Percentiles rank a stretch among this genome's conserved stretches.
Conservation (phyloP, 2,329 filamentous ascomycete genomes). For the Pseudopyrenochaeta lycopersici region DNA sequence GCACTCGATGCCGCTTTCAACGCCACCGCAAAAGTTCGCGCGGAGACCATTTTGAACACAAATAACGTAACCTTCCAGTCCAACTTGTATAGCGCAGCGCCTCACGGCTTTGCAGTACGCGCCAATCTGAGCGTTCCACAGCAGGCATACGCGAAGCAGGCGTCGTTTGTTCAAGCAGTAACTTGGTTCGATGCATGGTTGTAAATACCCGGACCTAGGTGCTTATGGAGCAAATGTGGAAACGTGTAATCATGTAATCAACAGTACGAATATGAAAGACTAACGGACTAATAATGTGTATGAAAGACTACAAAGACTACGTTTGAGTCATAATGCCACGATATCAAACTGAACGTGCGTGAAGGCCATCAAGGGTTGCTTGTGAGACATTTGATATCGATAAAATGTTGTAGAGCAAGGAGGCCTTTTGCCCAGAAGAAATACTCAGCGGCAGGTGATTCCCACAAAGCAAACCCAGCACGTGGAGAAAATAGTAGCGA, state of each 20-base stretch:
- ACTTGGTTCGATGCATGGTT: constrained; percentile 51
- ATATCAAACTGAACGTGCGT: no score
- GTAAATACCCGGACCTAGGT: neutral
- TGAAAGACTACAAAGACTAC: no score
- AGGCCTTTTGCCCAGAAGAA: no score
- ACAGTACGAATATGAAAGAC: no score
- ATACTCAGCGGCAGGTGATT: no score
- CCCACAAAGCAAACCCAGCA: no score
- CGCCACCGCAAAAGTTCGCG: constrained; percentile 18
- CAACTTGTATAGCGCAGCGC: constrained; percentile 39
- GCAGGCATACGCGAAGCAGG: constrained; percentile 49
- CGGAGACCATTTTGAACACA: constrained; percentile 36
- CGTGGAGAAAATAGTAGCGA: no score
- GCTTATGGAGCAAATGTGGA: neutral
- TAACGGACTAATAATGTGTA: no score
- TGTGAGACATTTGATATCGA: no score
- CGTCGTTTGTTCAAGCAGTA: constrained; percentile 46
- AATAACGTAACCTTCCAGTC: constrained; percentile 46
- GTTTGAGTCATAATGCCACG: no score
- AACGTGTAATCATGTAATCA: neutral
- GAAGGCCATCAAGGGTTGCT: no score
- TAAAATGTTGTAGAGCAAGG: no score
- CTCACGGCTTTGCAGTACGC: constrained; percentile 48
- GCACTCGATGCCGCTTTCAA: constrained; percentile 33
- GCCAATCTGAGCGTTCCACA: constrained; percentile 38